Base-by-base conservation (phyloP, 768 basidiomycete species). In the Multifurca ochricompacta region DNA sequence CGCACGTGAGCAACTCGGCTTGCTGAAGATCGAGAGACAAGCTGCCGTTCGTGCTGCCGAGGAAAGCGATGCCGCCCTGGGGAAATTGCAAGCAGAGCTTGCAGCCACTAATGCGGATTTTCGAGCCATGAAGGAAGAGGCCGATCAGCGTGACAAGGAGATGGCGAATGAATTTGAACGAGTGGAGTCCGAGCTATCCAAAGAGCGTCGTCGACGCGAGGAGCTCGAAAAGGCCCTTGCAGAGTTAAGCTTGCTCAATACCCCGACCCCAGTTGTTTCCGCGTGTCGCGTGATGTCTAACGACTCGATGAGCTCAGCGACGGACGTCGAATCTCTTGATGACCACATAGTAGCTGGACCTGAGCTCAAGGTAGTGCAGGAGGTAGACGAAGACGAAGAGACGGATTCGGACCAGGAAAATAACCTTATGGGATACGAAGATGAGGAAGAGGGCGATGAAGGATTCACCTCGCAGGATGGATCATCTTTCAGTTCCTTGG, bases 361-460 rank as follows among this genome's bases (percentile, higher is more conserved):
- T 8, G 62, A 63, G 41, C 70, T 83, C 61, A 80, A 81, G 63
- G 71, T 74, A 19, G 82, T 85, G 11, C 69, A 68, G 19, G 85
- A 86, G 62, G 85, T 79, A 40, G 69, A 71, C 1, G 74, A 75
- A 45, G 72, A 73, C 14, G 46, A 36, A 37, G 56, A 56, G 62
- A 62, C 23, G 64, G 66, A 69, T 49, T 73, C 70, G 5, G 80
- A 80, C 35, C 77, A 77, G 34, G 79, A 83, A 14, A 73, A 81
- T 57, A 82, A 72, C 19, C 69, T 87, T 31, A 77, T 73, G 39
- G 74, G 81, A 27, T 88, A 87, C 53, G 86, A 87, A 64, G 85
- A 86, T 51, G 85, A 84, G 28, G 78, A 82, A 28, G 79, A 83
- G 14, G 83, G 82, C 62, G 85, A 87, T 55, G 83, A 81, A 11